A percentile compares a stretch with the other conserved stretches of the same genome.
phyloP scores from a whole-genome alignment of 2,329 filamentous ascomycete species.

The Bipolaris zeicola region DNA sequence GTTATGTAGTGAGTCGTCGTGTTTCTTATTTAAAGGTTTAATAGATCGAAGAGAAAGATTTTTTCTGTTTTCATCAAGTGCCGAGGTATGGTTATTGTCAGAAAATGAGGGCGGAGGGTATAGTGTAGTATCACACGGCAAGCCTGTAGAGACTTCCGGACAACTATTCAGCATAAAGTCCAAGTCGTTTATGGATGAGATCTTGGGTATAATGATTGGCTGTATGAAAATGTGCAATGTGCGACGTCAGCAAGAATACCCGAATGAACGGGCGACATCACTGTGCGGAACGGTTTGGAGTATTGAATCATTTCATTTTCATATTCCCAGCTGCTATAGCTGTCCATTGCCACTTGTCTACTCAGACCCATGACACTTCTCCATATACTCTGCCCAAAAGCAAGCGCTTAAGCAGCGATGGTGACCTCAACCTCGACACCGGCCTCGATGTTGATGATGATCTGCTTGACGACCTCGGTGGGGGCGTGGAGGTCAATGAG shows the following conservation, averaged over 20 bases:
- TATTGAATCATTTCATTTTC: slow-evolving; percentile 32
- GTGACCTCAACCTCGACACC: slow-evolving; percentile 93
- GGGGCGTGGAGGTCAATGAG: slow-evolving; percentile 98
- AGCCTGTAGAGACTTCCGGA: too few species aligned
- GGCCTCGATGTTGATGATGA: slow-evolving; percentile 95
- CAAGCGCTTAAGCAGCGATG: slow-evolving; percentile 72
- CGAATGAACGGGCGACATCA: not conserved
- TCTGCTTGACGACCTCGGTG: slow-evolving; percentile 96
- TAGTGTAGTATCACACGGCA: too few species aligned
- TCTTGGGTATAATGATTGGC: not conserved
- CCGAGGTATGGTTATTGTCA: too few species aligned
- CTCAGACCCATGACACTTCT: slow-evolving; percentile 14
- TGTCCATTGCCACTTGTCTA: slow-evolving; percentile 34
- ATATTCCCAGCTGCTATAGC: slow-evolving; percentile 26
- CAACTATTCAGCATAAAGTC: too few species aligned
- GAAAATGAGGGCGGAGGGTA: too few species aligned
- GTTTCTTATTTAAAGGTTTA: too few species aligned
- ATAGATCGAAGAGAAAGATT: too few species aligned
- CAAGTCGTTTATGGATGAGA: too few species aligned
- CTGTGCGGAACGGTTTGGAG: not conserved
- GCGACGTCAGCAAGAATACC: not conserved
- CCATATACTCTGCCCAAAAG: slow-evolving; percentile 19
- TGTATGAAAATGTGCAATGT: not conserved
- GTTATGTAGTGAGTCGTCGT: too few species aligned
- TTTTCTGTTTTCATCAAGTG: too few species aligned